These are phyloP conservation scores for Fusarium chaquense DNA, from an alignment of 2,329 filamentous ascomycete genomes.

Conservation along the genomic window DNA sequence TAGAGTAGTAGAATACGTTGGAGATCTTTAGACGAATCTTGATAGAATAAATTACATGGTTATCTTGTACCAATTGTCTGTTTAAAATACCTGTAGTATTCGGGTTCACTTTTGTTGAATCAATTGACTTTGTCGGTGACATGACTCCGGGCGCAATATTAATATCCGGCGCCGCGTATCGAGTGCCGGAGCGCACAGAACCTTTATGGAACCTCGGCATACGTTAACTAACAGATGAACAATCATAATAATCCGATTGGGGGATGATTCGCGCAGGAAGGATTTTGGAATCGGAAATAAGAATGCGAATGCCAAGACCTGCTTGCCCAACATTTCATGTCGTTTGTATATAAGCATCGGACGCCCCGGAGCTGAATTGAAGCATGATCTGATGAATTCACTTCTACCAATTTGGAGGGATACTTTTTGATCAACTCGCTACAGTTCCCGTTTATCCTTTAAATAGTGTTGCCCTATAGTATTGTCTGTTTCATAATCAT, in stretches of 20 bases:
- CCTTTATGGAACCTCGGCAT: neutral
- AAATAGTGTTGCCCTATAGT: neutral
- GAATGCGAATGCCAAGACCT: neutral
- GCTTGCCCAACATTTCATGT: neutral
- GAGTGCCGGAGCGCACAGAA: neutral
- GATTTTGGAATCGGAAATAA: neutral
- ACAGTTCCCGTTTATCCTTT: too few species aligned
- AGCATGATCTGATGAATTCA: neutral
- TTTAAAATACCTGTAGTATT: neutral
- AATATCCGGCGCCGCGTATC: neutral
- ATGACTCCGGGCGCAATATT: neutral
- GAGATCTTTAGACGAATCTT: neutral
- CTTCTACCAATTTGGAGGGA: neutral
- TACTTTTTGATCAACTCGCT: neutral
- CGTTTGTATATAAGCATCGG: neutral
- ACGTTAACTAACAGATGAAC: neutral
- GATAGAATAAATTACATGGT: neutral
- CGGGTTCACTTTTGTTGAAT: neutral
- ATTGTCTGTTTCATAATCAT: neutral
- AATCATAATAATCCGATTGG: neutral
- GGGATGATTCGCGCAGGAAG: rapidly evolving
- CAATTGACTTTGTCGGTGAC: neutral
- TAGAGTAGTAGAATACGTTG: neutral
- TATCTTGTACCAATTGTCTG: neutral
- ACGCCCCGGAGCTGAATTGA: neutral